Evolutionary conservation across 2,329 filamentous ascomycete species (phyloP), one percentile per base, ranked within the genome.

Genomic region (Metarhizium guizhouense): DNA sequence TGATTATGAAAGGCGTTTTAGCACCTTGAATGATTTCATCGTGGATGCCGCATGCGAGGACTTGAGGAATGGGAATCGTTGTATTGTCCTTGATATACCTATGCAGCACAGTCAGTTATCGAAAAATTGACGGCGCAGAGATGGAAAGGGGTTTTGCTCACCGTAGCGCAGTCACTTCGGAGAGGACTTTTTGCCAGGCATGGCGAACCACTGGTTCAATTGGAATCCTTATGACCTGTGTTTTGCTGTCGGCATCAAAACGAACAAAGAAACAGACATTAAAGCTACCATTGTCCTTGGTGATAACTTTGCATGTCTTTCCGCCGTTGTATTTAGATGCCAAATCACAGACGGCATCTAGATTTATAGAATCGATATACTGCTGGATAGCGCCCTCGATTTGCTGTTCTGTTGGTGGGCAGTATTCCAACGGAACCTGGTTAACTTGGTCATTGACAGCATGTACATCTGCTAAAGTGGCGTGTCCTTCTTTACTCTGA

Each of bases 191-290:
- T 6, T 34, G 36, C 52, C 29, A 47, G 30, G 30, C 16, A 4
- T 48, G 18, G 32, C 13, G 32, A 38, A 40, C 11, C 1, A 48
- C 42, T 4, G 52, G 52, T 40, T 1, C 14, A 8, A 54, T 54
- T 29, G 52, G 52, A 40, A 54, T 54, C 13, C 52, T 47, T 6
- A 54, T 14, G 34, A 54, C 18, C 3, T 30, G 32, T 48, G 29
- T 18, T 8, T 20, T 29, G 25, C 47, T 32, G 18, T 54, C 42
- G 34, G 29, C 7, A 10, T 51, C 29, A 29, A 57, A 62, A 25
- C 58, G 52, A 51, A 64, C 51, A 16, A 62, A 63, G 56, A 61
- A 63, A 47, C 63, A 63, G 45, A 59, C 56, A 52, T 64, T 63
- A 47, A 62, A 64, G 54, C 62, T 64, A 13, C 63, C 60, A 52